A percentile compares a stretch with the other conserved stretches of the same genome.
These are phyloP conservation scores for Alternaria atra DNA, from an alignment of 2,329 filamentous ascomycete genomes.

Conservation along the genomic window DNA sequence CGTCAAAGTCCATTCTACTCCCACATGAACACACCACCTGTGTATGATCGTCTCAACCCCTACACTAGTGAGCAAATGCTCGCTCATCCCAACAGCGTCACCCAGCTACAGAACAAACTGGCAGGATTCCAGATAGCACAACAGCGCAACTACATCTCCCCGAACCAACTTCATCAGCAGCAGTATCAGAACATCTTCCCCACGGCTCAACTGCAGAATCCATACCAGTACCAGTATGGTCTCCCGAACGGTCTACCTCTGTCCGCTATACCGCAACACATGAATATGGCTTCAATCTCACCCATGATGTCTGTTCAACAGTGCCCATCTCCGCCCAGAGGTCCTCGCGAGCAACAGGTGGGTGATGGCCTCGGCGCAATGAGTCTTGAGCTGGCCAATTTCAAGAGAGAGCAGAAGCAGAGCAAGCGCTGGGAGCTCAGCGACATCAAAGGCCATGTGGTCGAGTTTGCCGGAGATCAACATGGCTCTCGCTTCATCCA, in stretches of 20 bases:
- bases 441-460: conserved; percentile 86
- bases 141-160: conserved; percentile 47
- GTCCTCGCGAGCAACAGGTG: conserved; percentile 63
- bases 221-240: conserved; percentile 48
- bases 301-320: conserved; percentile 50
- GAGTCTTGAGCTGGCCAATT: conserved; percentile 80
- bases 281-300: conserved; percentile 46
- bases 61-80: conserved; percentile 54
- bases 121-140: conserved; percentile 58
- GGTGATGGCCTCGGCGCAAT: conserved; percentile 65
- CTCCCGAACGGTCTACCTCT: conserved; percentile 50
- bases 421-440: conserved; percentile 83
- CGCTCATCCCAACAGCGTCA: conserved; percentile 56
- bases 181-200: conserved; percentile 49
- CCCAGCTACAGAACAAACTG: conserved; percentile 60
- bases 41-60: conserved; percentile 55
- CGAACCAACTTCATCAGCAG: conserved; percentile 44
- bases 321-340: conserved; percentile 45
- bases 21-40: conserved; percentile 55
- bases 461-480: conserved; percentile 96
- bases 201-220: conserved; percentile 46
- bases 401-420: conserved; percentile 76
- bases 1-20: conserved; percentile 60
- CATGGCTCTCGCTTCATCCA: conserved; percentile 96
- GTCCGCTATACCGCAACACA: conserved; percentile 44